Conservation (phyloP, 257 asterid species). For the Capsicum rhomboideum region DNA sequence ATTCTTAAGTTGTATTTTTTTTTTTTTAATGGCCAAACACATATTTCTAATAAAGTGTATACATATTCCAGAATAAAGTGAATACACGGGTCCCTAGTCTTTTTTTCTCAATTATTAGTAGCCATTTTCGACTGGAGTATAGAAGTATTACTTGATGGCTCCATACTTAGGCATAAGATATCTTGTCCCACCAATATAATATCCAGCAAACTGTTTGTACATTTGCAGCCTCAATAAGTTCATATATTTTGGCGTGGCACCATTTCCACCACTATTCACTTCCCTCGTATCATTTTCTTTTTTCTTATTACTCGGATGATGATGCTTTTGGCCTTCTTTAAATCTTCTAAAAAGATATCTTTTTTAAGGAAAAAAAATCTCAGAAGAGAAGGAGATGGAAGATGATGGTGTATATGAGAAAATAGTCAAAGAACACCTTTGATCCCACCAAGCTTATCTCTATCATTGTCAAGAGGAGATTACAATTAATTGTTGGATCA, state of each 20-base stretch:
- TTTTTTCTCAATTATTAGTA: no score
- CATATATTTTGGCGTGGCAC: constrained; percentile 2
- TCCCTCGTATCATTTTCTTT: neutral
- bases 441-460: neutral
- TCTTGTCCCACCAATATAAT: constrained; percentile 6
- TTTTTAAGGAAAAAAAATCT: no score
- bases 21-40: no score
- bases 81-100: no score
- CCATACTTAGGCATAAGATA: neutral
- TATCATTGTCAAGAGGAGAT: neutral
- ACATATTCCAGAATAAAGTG: no score
- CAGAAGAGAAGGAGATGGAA: no score
- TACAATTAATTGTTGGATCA: neutral
- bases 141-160: neutral
- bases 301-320: neutral
- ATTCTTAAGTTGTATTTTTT: no score
- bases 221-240: constrained; percentile 8
- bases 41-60: no score
- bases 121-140: neutral
- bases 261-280: neutral
- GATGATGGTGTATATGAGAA: no score
- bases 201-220: constrained; percentile 6
- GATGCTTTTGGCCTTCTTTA: neutral
- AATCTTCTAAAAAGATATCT: no score
- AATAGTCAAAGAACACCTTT: no score